A percentile compares a stretch with the other conserved stretches of the same genome.
Evolutionary conservation across 805 yeast genomes (phyloP).

Genomic region (Candida loeiensis): DNA sequence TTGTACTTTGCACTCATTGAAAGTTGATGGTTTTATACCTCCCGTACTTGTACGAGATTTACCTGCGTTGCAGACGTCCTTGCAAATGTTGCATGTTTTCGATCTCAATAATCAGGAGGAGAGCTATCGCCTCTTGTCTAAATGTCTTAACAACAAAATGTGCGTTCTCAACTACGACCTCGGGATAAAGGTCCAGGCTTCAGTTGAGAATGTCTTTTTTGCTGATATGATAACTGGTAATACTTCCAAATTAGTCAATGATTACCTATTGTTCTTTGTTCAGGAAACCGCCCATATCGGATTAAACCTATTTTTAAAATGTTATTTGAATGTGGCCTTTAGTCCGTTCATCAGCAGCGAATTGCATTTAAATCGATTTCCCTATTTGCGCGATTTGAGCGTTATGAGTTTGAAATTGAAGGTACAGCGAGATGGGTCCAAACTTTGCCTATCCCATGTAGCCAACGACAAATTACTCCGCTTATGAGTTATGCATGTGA

Average conservation of each 20-base stretch:
- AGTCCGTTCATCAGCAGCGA: conserved; percentile 12
- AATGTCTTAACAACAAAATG: conserved; percentile 12
- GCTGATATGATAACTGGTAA: background rate
- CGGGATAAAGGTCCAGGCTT: conserved; percentile 10
- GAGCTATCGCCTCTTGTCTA: conserved; percentile 15
- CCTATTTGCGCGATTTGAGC: background rate
- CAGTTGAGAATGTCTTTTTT: background rate
- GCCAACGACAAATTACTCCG: conserved; percentile 3
- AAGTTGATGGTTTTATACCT: conserved; percentile 1
- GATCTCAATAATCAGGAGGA: conserved; percentile 17
- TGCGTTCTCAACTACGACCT: conserved; percentile 13
- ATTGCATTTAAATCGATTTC: background rate
- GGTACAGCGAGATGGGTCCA: background rate
- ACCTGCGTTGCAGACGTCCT: conserved; percentile 10
- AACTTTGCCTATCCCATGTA: background rate
- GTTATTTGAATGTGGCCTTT: conserved; percentile 11
- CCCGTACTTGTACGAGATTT: background rate
- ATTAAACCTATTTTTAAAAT: conserved; percentile 11
- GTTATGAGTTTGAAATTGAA: background rate
- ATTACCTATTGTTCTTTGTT: conserved; percentile 11
- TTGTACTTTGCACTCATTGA: conserved; percentile 11
- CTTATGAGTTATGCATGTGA: background rate
- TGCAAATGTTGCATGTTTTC: conserved; percentile 12
- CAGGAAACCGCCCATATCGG: conserved; percentile 6
- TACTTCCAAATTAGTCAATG: conserved; percentile 7